Conservation (phyloP, 768 basidiomycete species). For the Podaxis carcinomalis region DNA sequence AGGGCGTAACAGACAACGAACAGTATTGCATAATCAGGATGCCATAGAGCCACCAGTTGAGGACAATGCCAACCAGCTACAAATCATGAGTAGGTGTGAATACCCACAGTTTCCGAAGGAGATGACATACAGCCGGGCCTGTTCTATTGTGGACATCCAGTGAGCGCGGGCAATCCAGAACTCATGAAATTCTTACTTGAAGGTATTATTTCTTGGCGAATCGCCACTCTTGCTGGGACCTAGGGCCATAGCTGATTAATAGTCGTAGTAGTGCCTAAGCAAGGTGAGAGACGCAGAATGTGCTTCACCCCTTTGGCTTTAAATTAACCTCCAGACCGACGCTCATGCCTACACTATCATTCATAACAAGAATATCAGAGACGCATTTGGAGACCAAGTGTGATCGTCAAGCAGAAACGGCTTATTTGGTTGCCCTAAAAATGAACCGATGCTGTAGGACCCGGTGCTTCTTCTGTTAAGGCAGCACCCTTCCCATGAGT, state of each 20-base stretch:
- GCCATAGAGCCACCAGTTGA: conserved; percentile 11
- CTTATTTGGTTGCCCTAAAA: no score
- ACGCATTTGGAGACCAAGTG: no score
- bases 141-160: not conserved
- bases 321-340: not conserved
- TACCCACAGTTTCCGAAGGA: not conserved
- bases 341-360: not conserved
- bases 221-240: not conserved
- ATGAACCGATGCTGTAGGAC: no score
- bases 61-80: not conserved
- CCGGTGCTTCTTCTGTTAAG: no score
- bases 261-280: not conserved
- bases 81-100: not conserved
- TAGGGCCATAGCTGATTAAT: not conserved
- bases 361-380: no score
- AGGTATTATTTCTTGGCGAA: not conserved
- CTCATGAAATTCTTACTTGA: not conserved
- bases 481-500: no score
- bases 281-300: not conserved
- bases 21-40: conserved; percentile 10
- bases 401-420: no score
- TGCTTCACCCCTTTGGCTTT: not conserved
- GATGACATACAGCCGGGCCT: not conserved
- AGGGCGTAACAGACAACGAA: not conserved
- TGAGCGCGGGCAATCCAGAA: not conserved